Base-by-base conservation (phyloP, 2,329 filamentous ascomycete species). In the Epicoccum nigrum region DNA sequence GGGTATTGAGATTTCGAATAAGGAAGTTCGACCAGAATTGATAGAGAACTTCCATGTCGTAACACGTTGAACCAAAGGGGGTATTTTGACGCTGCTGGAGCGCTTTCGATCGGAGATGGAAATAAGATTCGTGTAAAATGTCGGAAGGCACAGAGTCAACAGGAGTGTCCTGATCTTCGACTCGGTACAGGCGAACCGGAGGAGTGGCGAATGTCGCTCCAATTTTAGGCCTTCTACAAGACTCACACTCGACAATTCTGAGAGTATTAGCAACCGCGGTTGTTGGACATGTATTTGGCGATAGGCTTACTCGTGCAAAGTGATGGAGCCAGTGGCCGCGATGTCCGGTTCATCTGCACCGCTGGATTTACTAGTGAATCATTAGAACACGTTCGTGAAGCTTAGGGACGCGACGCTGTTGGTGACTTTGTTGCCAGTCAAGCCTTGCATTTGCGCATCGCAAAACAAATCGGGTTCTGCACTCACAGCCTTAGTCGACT, bases 1-100 rank as follows among this genome's bases (percentile, higher is more conserved):
- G 79, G 51, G 81, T 78, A 71, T 92, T 89, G 81, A 92, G 91
- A 74, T 88, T 86, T 64, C 84, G 81, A 56, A 85, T 81, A 57
- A 92, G 79, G 67, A 88, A 89, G 69, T 87, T 83, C 16, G 85
- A 84, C 87, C 88, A 92, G 76, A 89, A 89, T 58, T 85, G 81
- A 75, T 90, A 91, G 23, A 90, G 80, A 51, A 84, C 79, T 66
- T 84, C 81, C 79, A 88, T 86, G 64, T 85, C 81, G 54, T 78
- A 76, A 40, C 82, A 80, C 31, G 77, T 80, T 46, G 56, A 74
- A 58, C 76, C 76, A 56, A 71, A 69, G 34, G 74, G 58, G 54
- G 75, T 73, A 59, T 72, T 71, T 54, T 74, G 69, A 58, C 79
- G 80, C 71, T 81, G 76, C 42, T 75, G 68, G 40, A 83, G 76